Evolutionary conservation across 148 eudicot genomes (phyloP).

Genomic region (Heliosperma pusillum): DNA sequence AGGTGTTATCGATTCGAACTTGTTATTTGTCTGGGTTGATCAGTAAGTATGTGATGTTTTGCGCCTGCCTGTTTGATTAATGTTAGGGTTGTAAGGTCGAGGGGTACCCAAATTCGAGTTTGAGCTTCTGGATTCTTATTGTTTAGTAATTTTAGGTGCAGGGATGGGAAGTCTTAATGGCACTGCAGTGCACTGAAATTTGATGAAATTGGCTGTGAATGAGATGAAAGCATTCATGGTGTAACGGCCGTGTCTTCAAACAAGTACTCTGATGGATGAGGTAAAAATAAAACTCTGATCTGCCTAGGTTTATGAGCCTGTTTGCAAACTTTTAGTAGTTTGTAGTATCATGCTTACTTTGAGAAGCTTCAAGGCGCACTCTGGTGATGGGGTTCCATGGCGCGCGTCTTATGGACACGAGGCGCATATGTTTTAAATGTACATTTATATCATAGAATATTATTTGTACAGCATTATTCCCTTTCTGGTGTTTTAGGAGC

Average conservation of each 20-base stretch:
- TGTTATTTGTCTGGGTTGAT: not conserved
- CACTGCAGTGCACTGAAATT: not conserved
- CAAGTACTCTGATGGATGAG: not conserved
- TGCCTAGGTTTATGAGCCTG: not conserved
- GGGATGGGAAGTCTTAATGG: not conserved
- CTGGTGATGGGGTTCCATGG: too few relatives aligned
- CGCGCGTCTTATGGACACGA: too few relatives aligned
- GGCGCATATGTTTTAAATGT: too few relatives aligned
- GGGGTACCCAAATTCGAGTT: not conserved
- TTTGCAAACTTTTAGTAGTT: not conserved
- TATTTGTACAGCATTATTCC: too few relatives aligned
- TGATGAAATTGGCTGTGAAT: not conserved
- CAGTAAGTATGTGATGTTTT: not conserved
- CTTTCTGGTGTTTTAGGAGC: too few relatives aligned
- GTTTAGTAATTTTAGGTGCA: not conserved
- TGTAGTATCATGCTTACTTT: not conserved
- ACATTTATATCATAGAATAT: too few relatives aligned
- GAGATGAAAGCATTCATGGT: not conserved
- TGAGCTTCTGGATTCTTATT: not conserved
- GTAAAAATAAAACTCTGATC: not conserved
- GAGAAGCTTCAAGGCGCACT: too few relatives aligned
- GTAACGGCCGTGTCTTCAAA: not conserved
- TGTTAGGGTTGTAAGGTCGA: slow-evolving; percentile 1
- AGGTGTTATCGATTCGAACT: not conserved
- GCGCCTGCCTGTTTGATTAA: not conserved